Evolutionary conservation across 2,329 filamentous ascomycete species (phyloP), one percentile per base, ranked within the genome.

Genomic region (Paecilomyces niveus): DNA sequence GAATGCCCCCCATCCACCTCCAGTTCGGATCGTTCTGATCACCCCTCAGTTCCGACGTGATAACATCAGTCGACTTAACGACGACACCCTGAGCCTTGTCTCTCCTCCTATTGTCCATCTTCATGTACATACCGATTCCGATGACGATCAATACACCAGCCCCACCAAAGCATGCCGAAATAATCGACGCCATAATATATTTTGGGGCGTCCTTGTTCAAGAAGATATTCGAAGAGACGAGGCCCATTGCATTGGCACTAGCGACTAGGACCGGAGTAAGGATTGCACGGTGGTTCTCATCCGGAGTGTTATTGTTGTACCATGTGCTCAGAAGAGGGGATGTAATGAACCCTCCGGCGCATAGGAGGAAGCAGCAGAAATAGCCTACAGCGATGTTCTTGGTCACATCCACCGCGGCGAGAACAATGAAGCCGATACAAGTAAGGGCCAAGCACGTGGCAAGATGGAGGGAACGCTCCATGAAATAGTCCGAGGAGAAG

Each of bases 271-370:
- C 80, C 5, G 83, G 85, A 0, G 87, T 89, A 15, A 89, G 76
- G 0, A 85, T 80, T 2, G 89, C 78, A 54, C 88, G 84, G 32
- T 84, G 81, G 57, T 86, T 85, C 72, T 90, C 88, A 64, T 90
- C 82, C 1, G 87, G 87, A 57, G 89, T 83, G 69, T 91, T 91
- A 76, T 90, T 90, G 74, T 89, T 90, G 73, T 89, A 90, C 85
- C 84, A 86, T 62, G 82, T 74, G 63, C 84, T 29, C 26, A 29
- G 26, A 29, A 29, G 26, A 29, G 26, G 26, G 26, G 26, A 29
- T 29, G 26, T 29, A 29, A 29, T 29, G 26, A 29, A 29, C 26
- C 26, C 26, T 29, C 26, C 26, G 4, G 26, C 26, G 26, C 26
- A 29, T 1, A 29, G 26, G 26, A 29, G 26, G 26, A 29, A 29